Base-by-base conservation (phyloP, 768 basidiomycete genomes). In the Candolleomyces aberdarensis region DNA sequence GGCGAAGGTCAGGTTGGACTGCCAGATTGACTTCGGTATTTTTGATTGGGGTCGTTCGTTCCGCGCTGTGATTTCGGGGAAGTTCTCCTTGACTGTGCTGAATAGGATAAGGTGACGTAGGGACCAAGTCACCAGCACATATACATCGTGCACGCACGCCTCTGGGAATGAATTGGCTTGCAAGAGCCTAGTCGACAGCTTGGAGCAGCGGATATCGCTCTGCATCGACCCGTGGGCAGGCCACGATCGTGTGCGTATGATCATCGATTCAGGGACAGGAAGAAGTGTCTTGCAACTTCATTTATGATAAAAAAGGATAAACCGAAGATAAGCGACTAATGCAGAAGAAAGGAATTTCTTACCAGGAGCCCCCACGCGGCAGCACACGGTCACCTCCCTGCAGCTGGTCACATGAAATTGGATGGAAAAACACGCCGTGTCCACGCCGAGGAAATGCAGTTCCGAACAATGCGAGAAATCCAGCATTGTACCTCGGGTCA, bases 311-410 rank as follows among this genome's bases (percentile, higher is more conserved):
- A 56, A 56, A 26, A 56, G 54, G 54, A 20, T 43, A 56, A 40
- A 56, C 15, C 19, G 22, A 40, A 56, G 54, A 56, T 56, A 56
- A 56, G 54, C 54, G 54, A 39, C 54, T 43, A 56, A 43, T 56
- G 17, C 32, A 43, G 54, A n/a, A 56, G 19, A 41, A 14, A 19
- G 39, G 39, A 31, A 54, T 56, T 8, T 56, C 54, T 43, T 22
- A 56, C 54, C 54, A 26, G 4, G 39, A 20, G 36, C 5, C 41
- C 49, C 49, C 49, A 51, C 49, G 49, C 17, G 49, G 49, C 49
- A 51, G 15, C 22, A 22, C 7, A 22, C 19, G 49, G 26, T 26
- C 26, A 26, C 26, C 26, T 14, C 22, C 20, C 20, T 22, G 20
- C 17, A 47, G 15, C 20, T 22, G 49, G 15, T 51, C 49, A 51